A percentile compares a stretch with the other conserved stretches of the same genome.
Evolutionary conservation across 257 asterid genomes (phyloP).

Genomic region (Nyctanthes arbortristis): DNA sequence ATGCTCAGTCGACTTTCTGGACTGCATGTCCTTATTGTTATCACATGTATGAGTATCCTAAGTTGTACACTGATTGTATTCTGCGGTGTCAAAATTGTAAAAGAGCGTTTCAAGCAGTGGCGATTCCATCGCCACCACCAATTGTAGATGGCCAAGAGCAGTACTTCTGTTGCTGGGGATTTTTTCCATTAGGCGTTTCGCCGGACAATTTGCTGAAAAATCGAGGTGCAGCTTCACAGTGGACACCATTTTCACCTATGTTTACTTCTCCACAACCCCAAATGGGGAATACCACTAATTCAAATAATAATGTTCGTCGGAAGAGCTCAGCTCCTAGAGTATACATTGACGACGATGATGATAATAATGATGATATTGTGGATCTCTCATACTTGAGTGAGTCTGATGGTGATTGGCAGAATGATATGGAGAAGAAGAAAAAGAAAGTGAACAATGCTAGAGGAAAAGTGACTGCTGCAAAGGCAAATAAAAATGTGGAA

Average conservation of each 20-base stretch:
- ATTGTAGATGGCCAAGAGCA: slow-evolving; percentile 63
- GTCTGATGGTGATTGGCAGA: slow-evolving; percentile 69
- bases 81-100: slow-evolving; percentile 76
- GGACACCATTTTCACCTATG: slow-evolving; percentile 94
- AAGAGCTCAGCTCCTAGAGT: slow-evolving; percentile 55
- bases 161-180: slow-evolving; percentile 89
- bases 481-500: slow-evolving; percentile 39
- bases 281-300: slow-evolving; percentile 23
- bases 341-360: slow-evolving; percentile 62
- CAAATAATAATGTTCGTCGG: slow-evolving; percentile 28
- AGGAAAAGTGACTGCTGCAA: slow-evolving; percentile 35
- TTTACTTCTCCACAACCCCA: slow-evolving; percentile 54
- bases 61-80: slow-evolving; percentile 61
- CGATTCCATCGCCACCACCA: slow-evolving; percentile 73
- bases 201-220: slow-evolving; percentile 54
- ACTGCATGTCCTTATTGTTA: slow-evolving; percentile 91
- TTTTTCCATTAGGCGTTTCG: slow-evolving; percentile 74
- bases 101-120: slow-evolving; percentile 80
- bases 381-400: slow-evolving; percentile 68
- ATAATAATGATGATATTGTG: slow-evolving; percentile 65
- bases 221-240: slow-evolving; percentile 42
- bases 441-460: slow-evolving; percentile 34
- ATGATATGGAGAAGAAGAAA: slow-evolving; percentile 32
- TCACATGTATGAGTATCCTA: slow-evolving; percentile 80
- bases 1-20: slow-evolving; percentile 52